A percentile compares a stretch with the other conserved stretches of the same genome.
phyloP scores from a whole-genome alignment of 1,284 basidiomycete species.

The Paramarasmius palmivorus region DNA sequence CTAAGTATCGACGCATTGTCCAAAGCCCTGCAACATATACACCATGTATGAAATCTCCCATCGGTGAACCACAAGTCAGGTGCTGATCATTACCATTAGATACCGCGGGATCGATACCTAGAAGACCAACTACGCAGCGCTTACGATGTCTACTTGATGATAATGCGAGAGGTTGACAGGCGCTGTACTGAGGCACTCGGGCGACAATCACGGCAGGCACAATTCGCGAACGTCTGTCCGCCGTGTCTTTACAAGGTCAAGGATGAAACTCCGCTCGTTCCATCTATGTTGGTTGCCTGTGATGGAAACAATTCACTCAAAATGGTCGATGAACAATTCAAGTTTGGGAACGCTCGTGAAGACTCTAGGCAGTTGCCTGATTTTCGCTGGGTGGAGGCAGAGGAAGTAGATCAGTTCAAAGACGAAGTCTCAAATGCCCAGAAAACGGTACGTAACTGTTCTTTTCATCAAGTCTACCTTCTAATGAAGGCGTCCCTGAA shows the following conservation, averaged over 20 bases:
- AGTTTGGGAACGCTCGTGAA: slow-evolving; percentile 18
- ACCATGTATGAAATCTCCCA: slow-evolving; percentile 5
- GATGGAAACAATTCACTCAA: slow-evolving; percentile 39
- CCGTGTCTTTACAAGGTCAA: not conserved
- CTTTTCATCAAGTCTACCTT: too few relatives aligned
- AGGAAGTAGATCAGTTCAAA: slow-evolving; percentile 29
- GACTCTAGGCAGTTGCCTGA: slow-evolving; percentile 10
- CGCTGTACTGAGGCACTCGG: not conserved
- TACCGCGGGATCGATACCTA: not conserved
- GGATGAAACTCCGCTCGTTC: not conserved
- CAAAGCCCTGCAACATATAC: slow-evolving; percentile 12
- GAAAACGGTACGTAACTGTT: too few relatives aligned
- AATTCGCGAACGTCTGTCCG: not conserved
- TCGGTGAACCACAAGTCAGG: not conserved
- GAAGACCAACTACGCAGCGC: not conserved
- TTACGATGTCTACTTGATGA: not conserved
- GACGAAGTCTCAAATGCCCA: slow-evolving; percentile 26
- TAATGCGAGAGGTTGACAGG: not conserved
- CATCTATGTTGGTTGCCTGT: slow-evolving; percentile 20
- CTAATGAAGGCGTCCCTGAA: too few relatives aligned
- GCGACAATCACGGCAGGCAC: not conserved
- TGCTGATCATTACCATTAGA: not conserved
- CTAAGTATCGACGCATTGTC: slow-evolving; percentile 15
- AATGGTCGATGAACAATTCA: slow-evolving; percentile 22
- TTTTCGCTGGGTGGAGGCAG: slow-evolving; percentile 18